phyloP scores from a whole-genome alignment of 192 early-diverging fungal genomes.

The Mortierella claussenii region DNA sequence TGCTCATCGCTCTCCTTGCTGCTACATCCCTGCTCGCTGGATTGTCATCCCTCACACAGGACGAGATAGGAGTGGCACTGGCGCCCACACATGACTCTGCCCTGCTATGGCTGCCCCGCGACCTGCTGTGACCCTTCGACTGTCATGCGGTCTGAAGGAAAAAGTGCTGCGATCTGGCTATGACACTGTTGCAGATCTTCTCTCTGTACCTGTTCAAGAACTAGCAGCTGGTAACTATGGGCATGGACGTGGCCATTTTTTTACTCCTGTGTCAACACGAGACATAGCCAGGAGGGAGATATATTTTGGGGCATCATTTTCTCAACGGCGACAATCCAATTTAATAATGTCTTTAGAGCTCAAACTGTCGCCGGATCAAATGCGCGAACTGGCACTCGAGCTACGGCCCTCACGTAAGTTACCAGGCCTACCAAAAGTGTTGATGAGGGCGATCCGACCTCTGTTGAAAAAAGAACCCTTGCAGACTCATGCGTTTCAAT shows the following conservation, averaged over 20 bases:
- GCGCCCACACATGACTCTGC: no score
- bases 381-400: slow-evolving; percentile 12
- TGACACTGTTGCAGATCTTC: slow-evolving; percentile 28
- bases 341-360: no score
- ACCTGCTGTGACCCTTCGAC: slow-evolving; percentile 33
- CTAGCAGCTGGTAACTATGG: slow-evolving; percentile 24
- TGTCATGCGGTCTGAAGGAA: slow-evolving; percentile 15
- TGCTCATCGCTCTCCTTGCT: no score
- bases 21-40: no score
- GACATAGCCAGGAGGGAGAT: no score
- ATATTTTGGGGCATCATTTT: no score
- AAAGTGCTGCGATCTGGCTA: slow-evolving; percentile 38
- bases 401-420: slow-evolving; percentile 15
- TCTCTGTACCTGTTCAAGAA: slow-evolving; percentile 3
- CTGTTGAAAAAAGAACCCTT: neutral
- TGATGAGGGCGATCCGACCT: neutral
- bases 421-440: no score
- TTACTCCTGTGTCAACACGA: no score
- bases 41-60: no score
- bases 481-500: neutral
- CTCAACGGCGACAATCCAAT: no score
- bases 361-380: slow-evolving; percentile 16
- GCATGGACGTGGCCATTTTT: no score
- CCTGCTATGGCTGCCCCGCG: slow-evolving; percentile 17
- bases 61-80: no score